Evolutionary conservation across 305 asterid genomes (phyloP).

Genomic region (Lippia alba): DNA sequence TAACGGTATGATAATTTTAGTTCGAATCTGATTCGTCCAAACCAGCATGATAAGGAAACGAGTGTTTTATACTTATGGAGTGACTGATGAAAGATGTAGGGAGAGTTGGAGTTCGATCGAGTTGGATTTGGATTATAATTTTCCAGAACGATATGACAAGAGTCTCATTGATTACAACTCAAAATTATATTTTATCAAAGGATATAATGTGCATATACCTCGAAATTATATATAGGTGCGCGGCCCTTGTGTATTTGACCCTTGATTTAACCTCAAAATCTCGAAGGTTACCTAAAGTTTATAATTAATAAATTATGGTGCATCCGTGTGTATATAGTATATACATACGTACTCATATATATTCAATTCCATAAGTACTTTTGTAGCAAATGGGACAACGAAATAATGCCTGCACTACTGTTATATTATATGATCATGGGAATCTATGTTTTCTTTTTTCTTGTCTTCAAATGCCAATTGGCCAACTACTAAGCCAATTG

Average conservation of each 20-base stretch:
- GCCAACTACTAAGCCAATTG: conserved; percentile 39
- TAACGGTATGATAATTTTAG: too few relatives aligned
- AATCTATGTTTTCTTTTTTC: conserved; percentile 42
- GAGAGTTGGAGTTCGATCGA: too few relatives aligned
- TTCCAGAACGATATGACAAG: too few relatives aligned
- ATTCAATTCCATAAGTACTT: conserved; percentile 32
- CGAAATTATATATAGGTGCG: neutral
- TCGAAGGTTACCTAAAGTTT: neutral
- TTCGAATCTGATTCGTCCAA: too few relatives aligned
- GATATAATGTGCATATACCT: too few relatives aligned
- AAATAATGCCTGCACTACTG: conserved; percentile 18
- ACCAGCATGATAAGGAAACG: too few relatives aligned
- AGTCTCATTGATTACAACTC: too few relatives aligned
- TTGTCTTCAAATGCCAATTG: conserved; percentile 30
- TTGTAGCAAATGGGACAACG: conserved; percentile 24
- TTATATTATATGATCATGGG: conserved; percentile 23
- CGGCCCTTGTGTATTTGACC: conserved; percentile 32
- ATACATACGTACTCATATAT: neutral
- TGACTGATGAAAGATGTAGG: too few relatives aligned
- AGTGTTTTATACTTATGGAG: too few relatives aligned
- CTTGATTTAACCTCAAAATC: neutral
- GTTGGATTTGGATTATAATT: too few relatives aligned
- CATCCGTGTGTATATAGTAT: conserved; percentile 28
- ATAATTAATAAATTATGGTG: conserved; percentile 9
- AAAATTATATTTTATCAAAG: too few relatives aligned